A percentile compares a stretch with the other conserved stretches of the same genome.
phyloP scores from a whole-genome alignment of 164 flowering plant species.

The Vitis labrusca region DNA sequence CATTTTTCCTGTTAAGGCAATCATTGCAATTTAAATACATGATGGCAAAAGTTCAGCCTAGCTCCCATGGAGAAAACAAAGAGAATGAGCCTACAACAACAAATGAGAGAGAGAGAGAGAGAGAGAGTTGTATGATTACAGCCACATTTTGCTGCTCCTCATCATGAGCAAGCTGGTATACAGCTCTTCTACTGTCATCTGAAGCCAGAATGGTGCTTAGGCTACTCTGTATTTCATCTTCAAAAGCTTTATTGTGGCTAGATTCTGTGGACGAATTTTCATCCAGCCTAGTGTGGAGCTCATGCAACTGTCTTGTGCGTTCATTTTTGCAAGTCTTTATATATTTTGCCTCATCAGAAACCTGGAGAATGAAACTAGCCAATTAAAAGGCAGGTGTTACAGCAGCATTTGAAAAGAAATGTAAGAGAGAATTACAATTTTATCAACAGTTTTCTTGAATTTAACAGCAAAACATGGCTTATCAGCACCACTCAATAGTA shows the following conservation, averaged over 20 bases:
- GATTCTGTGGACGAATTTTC: slow-evolving; percentile 54
- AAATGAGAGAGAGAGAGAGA: background rate
- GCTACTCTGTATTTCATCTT: slow-evolving; percentile 71
- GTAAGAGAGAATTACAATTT: too few species aligned
- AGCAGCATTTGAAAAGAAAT: background rate
- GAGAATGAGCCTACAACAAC: background rate
- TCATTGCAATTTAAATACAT: background rate
- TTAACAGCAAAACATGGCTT: too few species aligned
- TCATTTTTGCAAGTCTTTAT: slow-evolving; percentile 54
- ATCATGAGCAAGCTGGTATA: slow-evolving; percentile 74
- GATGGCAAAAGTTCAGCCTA: background rate
- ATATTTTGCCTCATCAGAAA: slow-evolving; percentile 77
- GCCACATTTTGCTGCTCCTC: slow-evolving; percentile 89
- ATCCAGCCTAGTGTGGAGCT: slow-evolving; percentile 56
- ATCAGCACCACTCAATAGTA: too few species aligned
- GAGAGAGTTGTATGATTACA: slow-evolving; percentile 44
- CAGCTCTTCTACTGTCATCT: slow-evolving; percentile 79
- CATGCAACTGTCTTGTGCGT: slow-evolving; percentile 61
- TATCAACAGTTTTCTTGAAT: too few species aligned
- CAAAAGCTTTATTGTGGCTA: slow-evolving; percentile 57
- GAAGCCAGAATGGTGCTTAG: slow-evolving; percentile 59
- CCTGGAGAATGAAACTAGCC: slow-evolving; percentile 33
- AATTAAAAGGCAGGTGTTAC: background rate
- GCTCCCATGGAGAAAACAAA: background rate
- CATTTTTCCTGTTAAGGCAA: slow-evolving; percentile 74